phyloP scores from a whole-genome alignment of 1,284 basidiomycete genomes.

The Apiotrichum montevideense region DNA sequence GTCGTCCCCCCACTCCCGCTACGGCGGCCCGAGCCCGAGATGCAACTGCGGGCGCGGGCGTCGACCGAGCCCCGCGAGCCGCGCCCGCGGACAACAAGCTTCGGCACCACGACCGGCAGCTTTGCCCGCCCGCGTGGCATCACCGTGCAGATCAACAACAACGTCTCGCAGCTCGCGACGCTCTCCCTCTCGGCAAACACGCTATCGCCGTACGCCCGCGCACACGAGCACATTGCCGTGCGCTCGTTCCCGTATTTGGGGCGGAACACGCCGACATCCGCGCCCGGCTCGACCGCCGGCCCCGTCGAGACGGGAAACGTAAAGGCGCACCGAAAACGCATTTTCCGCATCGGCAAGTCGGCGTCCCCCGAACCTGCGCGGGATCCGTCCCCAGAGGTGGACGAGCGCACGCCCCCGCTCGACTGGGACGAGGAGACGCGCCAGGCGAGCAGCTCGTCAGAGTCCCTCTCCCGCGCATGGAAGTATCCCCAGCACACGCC shows the following conservation, averaged over 20 bases:
- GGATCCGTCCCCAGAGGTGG: conserved; percentile 6
- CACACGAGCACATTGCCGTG: conserved; percentile 81
- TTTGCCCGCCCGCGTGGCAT: conserved; percentile 45
- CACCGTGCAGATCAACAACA: conserved; percentile 66
- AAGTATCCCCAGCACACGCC: conserved; percentile 2
- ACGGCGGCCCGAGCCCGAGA: background rate
- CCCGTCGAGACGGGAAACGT: conserved; percentile 40
- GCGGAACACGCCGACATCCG: conserved; percentile 13
- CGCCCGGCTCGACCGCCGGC: conserved; percentile 21
- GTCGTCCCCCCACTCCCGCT: background rate
- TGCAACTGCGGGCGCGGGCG: background rate
- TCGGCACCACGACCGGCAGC: background rate
- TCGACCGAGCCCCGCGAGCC: background rate
- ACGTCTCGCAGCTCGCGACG: conserved; percentile 73
- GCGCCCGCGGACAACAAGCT: conserved; percentile 8
- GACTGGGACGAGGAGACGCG: conserved; percentile 14
- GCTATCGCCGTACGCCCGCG: conserved; percentile 80
- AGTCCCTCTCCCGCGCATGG: conserved; percentile 1
- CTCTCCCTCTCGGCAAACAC: conserved; percentile 83
- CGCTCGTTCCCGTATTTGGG: conserved; percentile 65
- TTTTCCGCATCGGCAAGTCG: conserved; percentile 56
- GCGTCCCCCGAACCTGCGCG: background rate
- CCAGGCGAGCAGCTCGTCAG: conserved; percentile 8
- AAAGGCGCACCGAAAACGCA: conserved; percentile 71
- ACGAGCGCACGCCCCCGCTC: conserved; percentile 17